phyloP scores from a whole-genome alignment of 2,329 filamentous ascomycete species.

The Colletotrichum tofieldiae region DNA sequence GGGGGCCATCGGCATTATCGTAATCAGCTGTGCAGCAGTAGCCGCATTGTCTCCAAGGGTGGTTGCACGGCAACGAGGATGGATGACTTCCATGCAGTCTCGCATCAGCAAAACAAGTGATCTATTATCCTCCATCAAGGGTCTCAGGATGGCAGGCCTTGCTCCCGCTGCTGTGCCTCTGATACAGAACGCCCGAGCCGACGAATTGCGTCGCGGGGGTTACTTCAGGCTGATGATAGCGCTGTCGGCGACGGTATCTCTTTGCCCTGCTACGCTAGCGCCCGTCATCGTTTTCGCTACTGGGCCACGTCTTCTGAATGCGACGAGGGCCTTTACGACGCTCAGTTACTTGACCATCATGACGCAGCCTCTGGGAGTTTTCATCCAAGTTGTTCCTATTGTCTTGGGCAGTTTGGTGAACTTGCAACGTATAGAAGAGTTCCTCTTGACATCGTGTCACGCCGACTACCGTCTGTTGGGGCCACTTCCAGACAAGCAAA shows the following conservation, averaged over 20 bases:
- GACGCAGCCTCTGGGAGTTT: neutral
- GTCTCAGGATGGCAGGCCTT: slow-evolving; percentile 11
- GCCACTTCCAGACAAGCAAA: neutral
- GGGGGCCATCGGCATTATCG: slow-evolving; percentile 62
- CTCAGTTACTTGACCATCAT: neutral
- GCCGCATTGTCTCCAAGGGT: slow-evolving; percentile 47
- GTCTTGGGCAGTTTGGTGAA: neutral
- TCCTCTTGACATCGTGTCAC: neutral
- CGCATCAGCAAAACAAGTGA: slow-evolving; percentile 44
- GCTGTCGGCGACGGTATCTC: neutral
- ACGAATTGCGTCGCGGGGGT: slow-evolving; percentile 50
- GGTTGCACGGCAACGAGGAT: slow-evolving; percentile 50
- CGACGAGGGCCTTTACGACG: neutral
- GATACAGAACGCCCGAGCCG: slow-evolving; percentile 49
- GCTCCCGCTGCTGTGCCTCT: slow-evolving; percentile 48
- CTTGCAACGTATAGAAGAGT: slow-evolving; percentile 2
- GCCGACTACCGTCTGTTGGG: neutral
- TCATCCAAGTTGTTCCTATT: slow-evolving; percentile 1
- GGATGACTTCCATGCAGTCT: slow-evolving; percentile 43
- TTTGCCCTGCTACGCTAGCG: neutral
- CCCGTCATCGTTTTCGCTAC: neutral
- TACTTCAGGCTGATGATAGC: slow-evolving; percentile 1
- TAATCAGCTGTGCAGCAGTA: slow-evolving; percentile 45
- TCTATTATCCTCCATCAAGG: slow-evolving; percentile 35
- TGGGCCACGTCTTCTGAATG: neutral